Base-by-base conservation (phyloP, 73 alveolate genomes). In the Halteria grandinella region DNA sequence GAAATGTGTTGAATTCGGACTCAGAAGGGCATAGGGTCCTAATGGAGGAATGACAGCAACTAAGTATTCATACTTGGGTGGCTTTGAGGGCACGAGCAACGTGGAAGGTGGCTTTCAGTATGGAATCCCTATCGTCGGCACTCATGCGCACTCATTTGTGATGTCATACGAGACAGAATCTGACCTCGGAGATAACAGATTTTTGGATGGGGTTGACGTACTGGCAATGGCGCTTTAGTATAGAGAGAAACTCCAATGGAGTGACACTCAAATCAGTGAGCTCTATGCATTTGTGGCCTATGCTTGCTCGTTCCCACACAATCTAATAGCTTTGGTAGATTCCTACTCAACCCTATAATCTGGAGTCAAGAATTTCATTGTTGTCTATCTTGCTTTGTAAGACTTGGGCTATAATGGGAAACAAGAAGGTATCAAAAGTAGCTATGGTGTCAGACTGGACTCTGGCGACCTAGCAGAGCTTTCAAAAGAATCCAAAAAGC, bases 21-120 rank as follows among this genome's bases (percentile, higher is more conserved):
- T 84, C 25, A 75, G 98, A 60, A 69, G 98, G 69, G 98, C 98
- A 20, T 83, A 93, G 62, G 98, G 98, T 2, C 97, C 98, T 15
- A 95, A 93, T 71, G 98, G 98, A n/a, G 97, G 90, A 12, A 24
- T 93, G 63, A 72, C 94, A 23, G 97, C 98, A 24, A 88, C 86
- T 8, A 72, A 89, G 48, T 93, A 91, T 60, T 69, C 95, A 3
- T 93, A 79, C 64, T 69, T 93, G 23, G 98, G 98, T n/a, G 94
- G 94, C 31, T 93, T 93, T 76, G 94, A 88, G 39, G 97, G 97
- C 28, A 79, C 96, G 0, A 58, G 91, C 25, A 87, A 93, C 77
- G 93, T 87, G 55, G 48, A 82, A 39, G 98, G 92, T 15, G 98
- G 95, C 21, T 44, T 58, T 53, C 73, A 82, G 34, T 88, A 74